phyloP scores from a whole-genome alignment of 495 filamentous ascomycete genomes.

The Neurospora cerealis region DNA sequence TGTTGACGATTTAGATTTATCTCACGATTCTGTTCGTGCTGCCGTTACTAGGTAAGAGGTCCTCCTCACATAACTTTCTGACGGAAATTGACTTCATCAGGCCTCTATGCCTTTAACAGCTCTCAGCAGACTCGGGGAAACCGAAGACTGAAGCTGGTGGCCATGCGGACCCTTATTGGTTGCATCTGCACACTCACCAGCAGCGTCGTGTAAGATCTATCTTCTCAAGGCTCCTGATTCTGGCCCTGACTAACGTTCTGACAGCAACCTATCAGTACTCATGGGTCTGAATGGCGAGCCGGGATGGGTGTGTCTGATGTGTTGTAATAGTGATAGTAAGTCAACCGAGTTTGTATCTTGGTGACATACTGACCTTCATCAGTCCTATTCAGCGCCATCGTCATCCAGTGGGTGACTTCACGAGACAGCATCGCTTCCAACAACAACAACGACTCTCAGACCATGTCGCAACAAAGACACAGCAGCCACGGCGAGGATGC shows the following conservation, averaged over 20 bases:
- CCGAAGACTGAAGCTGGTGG: slow-evolving; percentile 27
- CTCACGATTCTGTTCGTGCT: slow-evolving; percentile 41
- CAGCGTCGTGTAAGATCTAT: slow-evolving; percentile 31
- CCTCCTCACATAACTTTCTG: not conserved
- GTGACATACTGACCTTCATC: not conserved
- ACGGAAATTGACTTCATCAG: slow-evolving; percentile 6
- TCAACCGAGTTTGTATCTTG: not conserved
- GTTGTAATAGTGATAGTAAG: slow-evolving; percentile 45
- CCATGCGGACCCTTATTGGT: slow-evolving; percentile 40
- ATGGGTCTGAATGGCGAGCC: slow-evolving; percentile 42
- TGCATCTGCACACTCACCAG: slow-evolving; percentile 36
- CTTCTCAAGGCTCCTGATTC: not conserved
- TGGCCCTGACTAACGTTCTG: not conserved
- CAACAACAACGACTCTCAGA: slow-evolving; percentile 5
- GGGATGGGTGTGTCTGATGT: slow-evolving; percentile 48
- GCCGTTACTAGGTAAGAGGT: slow-evolving; percentile 33
- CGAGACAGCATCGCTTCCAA: slow-evolving; percentile 25
- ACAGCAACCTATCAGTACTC: slow-evolving; percentile 42
- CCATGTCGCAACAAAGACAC: slow-evolving; percentile 4
- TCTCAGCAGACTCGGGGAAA: slow-evolving; percentile 22
- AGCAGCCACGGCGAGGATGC: slow-evolving; percentile 10
- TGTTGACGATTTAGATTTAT: slow-evolving; percentile 32
- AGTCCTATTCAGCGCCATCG: slow-evolving; percentile 43
- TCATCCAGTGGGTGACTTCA: slow-evolving; percentile 47
- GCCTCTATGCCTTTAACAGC: slow-evolving; percentile 32